Base-by-base conservation (phyloP, 768 basidiomycete species). In the Rhodotorula paludigena region DNA sequence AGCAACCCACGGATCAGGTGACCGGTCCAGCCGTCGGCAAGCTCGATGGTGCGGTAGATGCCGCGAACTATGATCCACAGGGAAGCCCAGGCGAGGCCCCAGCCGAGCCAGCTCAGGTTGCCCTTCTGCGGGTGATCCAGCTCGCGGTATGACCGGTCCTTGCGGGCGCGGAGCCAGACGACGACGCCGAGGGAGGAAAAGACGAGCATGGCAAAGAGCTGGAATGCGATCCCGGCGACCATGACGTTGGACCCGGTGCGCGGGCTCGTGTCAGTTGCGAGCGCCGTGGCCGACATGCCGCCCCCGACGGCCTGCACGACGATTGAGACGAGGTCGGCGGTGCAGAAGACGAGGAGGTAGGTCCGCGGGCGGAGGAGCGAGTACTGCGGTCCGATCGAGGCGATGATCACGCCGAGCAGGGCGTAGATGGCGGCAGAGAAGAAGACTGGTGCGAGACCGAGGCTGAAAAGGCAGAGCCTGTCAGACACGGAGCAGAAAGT, bases 151-250 rank as follows among this genome's bases (percentile, higher is more conserved):
- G 54, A 38, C 18, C 36, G 30, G 54, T 56, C 36, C 12, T 2
- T 0, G 21, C 62, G 25, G 20, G 47, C 39, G 30, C 63, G 55
- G 47, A 47, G 56, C 21, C 11, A 51, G 60, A 79, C 78, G 64
- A 77, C 76, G 33, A 76, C 38, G 3, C 74, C 78, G 32, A 76
- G 66, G 39, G 32, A 49, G 56, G 75, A 58, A 57, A 79, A 79
- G 41, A 73, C 51, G 42, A 72, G 65, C 76, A 79, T 79, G 30
- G 8, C 21, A 8, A 25, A 20, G 33, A 53, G 52, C 51, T 78
- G 78, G 64, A 78, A 71, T 56, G 76, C 73, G 72, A 78, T 78
- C 56, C 78, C 78, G 18, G 74, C 77, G 10, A 78, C 75, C 76
- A 77, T 78, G 70, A 78, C 78, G 63, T 78, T 49, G 21, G 61